Evolutionary conservation across 2,329 filamentous ascomycete species (phyloP).

Genomic region (Fusarium tupiense): DNA sequence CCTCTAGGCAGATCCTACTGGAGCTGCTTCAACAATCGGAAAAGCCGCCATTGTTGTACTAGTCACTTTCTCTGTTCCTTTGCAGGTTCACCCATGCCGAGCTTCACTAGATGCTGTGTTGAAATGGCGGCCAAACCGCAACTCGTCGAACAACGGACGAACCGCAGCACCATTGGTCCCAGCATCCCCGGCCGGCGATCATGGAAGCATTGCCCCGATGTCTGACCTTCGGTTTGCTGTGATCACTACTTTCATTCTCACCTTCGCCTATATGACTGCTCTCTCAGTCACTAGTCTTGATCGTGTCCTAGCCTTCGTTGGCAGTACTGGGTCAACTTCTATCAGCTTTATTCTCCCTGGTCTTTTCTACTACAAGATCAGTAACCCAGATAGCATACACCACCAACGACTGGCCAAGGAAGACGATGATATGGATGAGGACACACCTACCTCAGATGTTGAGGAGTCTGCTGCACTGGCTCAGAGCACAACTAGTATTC

Average conservation of each 20-base stretch:
- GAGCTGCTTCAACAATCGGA: slow-evolving; percentile 85
- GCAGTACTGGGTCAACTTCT: slow-evolving; percentile 90
- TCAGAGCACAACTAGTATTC: slow-evolving; percentile 58
- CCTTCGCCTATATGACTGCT: slow-evolving; percentile 85
- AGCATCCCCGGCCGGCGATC: slow-evolving; percentile 55
- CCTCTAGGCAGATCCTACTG: slow-evolving; percentile 48
- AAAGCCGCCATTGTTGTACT: slow-evolving; percentile 95
- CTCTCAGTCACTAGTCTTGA: slow-evolving; percentile 92
- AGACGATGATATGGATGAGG: slow-evolving; percentile 80
- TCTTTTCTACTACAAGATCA: slow-evolving; percentile 98
- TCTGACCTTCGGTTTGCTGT: slow-evolving; percentile 88
- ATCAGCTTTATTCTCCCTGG: slow-evolving; percentile 98
- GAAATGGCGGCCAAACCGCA: slow-evolving; percentile 80
- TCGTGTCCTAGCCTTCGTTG: slow-evolving; percentile 92
- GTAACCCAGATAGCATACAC: slow-evolving; percentile 83
- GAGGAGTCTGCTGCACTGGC: slow-evolving; percentile 57
- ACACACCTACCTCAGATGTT: slow-evolving; percentile 61
- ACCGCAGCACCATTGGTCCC: slow-evolving; percentile 56
- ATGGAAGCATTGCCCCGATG: slow-evolving; percentile 70
- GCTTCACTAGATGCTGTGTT: slow-evolving; percentile 95
- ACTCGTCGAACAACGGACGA: slow-evolving; percentile 51
- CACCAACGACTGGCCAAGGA: slow-evolving; percentile 91
- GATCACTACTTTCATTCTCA: slow-evolving; percentile 86
- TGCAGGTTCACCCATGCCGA: slow-evolving; percentile 95
- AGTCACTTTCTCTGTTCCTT: slow-evolving; percentile 94